Percentiles rank a stretch among this genome's conserved stretches.
phyloP scores from a whole-genome alignment of 208 protist species.

The Acanthamoeba culbertsoni region DNA sequence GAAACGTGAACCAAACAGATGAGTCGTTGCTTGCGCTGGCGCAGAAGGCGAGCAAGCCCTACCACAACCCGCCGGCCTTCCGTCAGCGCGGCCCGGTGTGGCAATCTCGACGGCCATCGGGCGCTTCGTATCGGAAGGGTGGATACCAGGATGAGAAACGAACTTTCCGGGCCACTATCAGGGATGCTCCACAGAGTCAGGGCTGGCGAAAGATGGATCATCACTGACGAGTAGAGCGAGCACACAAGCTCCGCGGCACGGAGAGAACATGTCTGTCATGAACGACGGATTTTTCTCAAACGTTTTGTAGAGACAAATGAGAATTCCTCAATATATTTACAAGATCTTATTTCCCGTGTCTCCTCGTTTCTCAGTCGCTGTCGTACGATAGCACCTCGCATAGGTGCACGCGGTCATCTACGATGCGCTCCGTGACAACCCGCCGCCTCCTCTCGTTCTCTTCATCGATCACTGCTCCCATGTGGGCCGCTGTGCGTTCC shows the following conservation, averaged over 20 bases:
- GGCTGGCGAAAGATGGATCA: neutral
- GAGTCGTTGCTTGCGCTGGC: neutral
- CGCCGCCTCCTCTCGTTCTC: neutral
- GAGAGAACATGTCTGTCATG: too few relatives aligned
- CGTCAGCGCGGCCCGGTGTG: too few relatives aligned
- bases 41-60: neutral
- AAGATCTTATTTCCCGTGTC: neutral
- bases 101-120: too few relatives aligned
- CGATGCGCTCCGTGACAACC: conserved; percentile 3
- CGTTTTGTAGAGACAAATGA: too few relatives aligned
- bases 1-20: neutral
- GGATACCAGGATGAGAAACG: too few relatives aligned
- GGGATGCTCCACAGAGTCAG: too few relatives aligned
- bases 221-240: too few relatives aligned
- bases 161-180: too few relatives aligned
- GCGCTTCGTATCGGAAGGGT: too few relatives aligned
- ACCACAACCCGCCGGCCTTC: neutral
- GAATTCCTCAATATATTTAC: too few relatives aligned
- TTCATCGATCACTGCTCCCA: neutral
- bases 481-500: conserved; percentile 5
- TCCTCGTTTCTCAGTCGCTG: neutral
- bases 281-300: too few relatives aligned
- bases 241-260: too few relatives aligned
- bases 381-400: conserved; percentile 5
- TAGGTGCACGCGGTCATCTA: neutral